A percentile compares a stretch with the other conserved stretches of the same genome.
These are phyloP conservation scores for Saccharomyces mikatae DNA, from an alignment of 805 yeast genomes.

Conservation along the genomic window DNA sequence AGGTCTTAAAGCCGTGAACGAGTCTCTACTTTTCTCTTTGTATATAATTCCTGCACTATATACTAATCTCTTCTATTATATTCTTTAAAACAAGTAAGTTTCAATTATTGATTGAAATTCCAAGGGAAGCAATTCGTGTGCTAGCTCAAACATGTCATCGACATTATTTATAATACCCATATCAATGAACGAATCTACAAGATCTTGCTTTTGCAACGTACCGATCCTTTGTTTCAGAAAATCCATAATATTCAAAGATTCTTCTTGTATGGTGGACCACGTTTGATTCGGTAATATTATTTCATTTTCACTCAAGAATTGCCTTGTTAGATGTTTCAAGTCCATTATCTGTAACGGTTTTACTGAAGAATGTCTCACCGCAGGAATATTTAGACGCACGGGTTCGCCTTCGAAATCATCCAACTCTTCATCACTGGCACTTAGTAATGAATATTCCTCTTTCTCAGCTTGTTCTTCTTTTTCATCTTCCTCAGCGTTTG, in stretches of 20 bases:
- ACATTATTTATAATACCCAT: background rate
- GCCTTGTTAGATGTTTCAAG: background rate
- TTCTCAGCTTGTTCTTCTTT: background rate
- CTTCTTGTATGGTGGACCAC: background rate
- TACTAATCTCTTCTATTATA: background rate
- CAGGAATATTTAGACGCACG: background rate
- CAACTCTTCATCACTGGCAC: background rate
- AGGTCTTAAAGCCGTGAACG: background rate
- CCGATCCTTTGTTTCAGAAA: background rate
- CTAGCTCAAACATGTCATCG: background rate
- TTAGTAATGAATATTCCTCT: background rate
- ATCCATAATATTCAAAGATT: background rate
- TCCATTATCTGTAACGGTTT: background rate
- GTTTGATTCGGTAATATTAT: background rate
- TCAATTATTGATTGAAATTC: background rate
- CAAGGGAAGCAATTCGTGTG: background rate
- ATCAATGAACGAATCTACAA: background rate
- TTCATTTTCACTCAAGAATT: background rate
- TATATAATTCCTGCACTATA: background rate
- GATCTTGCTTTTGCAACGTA: background rate
- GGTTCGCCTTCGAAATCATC: background rate
- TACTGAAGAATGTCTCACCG: background rate
- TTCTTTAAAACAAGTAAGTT: background rate
- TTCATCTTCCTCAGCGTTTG: background rate
- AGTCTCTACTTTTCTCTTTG: background rate